phyloP scores from a whole-genome alignment of 176 grass and related monocot species.

The Oryza officinalis region DNA sequence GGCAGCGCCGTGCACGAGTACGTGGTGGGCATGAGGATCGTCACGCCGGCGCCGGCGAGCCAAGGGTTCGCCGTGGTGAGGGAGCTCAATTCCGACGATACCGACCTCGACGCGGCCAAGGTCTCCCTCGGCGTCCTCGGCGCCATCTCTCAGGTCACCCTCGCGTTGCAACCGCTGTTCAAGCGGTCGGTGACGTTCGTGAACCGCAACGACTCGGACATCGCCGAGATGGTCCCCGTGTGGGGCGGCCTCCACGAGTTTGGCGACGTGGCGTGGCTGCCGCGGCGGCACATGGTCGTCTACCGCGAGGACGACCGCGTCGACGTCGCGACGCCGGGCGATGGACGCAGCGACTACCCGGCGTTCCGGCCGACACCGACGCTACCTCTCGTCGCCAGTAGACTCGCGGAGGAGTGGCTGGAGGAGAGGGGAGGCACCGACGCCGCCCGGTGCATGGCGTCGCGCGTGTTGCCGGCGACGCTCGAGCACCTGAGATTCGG shows the following conservation, averaged over 20 bases:
- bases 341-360: background rate
- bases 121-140: slow-evolving; percentile 74
- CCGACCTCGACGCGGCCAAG: slow-evolving; percentile 62
- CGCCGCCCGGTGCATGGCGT: background rate
- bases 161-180: background rate
- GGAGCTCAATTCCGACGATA: slow-evolving; percentile 28
- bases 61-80: slow-evolving; percentile 38
- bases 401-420: background rate
- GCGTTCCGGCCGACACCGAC: background rate
- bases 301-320: background rate
- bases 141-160: slow-evolving; percentile 37
- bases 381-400: background rate
- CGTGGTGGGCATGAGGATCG: slow-evolving; percentile 53
- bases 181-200: background rate
- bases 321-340: background rate
- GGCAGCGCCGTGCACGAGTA: slow-evolving; percentile 74
- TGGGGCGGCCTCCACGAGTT: background rate
- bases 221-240: background rate
- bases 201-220: background rate
- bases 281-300: background rate
- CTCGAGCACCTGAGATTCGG: background rate
- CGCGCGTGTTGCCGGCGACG: background rate
- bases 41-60: slow-evolving; percentile 44
- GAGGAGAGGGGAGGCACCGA: background rate
- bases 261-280: background rate